phyloP scores from a whole-genome alignment of 2,329 filamentous ascomycete genomes.

The Talaromyces sp. region DNA sequence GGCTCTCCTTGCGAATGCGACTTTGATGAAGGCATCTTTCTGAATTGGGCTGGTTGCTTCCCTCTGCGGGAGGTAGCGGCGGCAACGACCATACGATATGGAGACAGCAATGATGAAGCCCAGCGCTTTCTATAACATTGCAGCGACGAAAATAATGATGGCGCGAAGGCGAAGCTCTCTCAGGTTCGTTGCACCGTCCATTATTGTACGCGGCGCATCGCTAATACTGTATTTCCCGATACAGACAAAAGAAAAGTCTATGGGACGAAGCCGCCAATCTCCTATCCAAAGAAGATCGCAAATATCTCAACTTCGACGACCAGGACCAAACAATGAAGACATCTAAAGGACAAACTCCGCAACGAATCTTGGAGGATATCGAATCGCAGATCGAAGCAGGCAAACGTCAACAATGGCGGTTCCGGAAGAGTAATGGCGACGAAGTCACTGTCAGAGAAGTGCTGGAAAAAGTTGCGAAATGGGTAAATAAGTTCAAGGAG shows the following conservation, averaged over 20 bases:
- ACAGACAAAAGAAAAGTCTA: neutral
- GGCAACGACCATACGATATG: neutral
- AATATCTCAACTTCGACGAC: neutral
- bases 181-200: neutral
- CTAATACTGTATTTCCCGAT: neutral
- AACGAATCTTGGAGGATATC: neutral
- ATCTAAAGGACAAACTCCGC: neutral
- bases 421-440: neutral
- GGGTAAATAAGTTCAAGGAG: constrained; percentile 3
- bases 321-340: neutral
- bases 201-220: neutral
- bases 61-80: neutral
- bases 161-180: neutral
- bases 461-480: neutral
- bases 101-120: neutral
- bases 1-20: neutral
- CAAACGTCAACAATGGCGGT: neutral
- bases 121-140: neutral
- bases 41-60: neutral
- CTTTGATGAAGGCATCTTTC: neutral
- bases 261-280: neutral
- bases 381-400: neutral
- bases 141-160: neutral
- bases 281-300: neutral
- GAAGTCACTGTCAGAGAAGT: neutral